Evolutionary conservation across 805 yeast genomes (phyloP), one percentile per base, ranked within the genome.

Genomic region (Candida tibetensis): DNA sequence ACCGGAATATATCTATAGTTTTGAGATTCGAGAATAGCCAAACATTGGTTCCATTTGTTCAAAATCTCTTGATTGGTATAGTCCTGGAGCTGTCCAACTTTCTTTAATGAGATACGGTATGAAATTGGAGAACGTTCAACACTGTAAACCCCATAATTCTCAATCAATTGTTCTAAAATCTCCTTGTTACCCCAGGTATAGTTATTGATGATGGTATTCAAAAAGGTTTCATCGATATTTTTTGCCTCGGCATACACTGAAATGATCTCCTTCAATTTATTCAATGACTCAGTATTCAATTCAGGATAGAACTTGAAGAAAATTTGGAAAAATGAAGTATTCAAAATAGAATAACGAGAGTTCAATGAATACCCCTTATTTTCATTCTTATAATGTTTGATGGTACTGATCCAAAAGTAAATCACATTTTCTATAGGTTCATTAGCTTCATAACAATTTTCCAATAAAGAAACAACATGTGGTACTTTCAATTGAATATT

Each of bases 201-300:
- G 53, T 80, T 81, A 28, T 86, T 76, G 41, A 86, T 69, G 37
- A 85, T 69, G 30, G 85, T 85, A 58, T 86, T 87, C 59, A 87
- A 75, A 53, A 87, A 85, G n/a, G 86, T 82, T 58, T 85, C 91
- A 58, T 85, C 91, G 39, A 82, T 71, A 16, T 74, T 68, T 51
- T 77, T 78, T 44, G 79, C 66, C 32, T 69, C 69, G 35, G 78
- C 71, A 55, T 83, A 82, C 23, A 71, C 65, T 13, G 70, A 57
- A 41, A 85, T 77, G 36, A 84, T 57, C 34, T 73, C 69, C 52
- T 76, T 76, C 48, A 87, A 72, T 48, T 75, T 71, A 36, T 54
- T 55, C 49, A 81, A 75, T 4, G 88, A 83, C 46, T 77, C 76
- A 6, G 64, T 66, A 29, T 76, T 72, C 43, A 69, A 66, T 13